These are phyloP conservation scores for Primulina huaijiensis DNA, from an alignment of 257 asterid species.

Conservation along the genomic window DNA sequence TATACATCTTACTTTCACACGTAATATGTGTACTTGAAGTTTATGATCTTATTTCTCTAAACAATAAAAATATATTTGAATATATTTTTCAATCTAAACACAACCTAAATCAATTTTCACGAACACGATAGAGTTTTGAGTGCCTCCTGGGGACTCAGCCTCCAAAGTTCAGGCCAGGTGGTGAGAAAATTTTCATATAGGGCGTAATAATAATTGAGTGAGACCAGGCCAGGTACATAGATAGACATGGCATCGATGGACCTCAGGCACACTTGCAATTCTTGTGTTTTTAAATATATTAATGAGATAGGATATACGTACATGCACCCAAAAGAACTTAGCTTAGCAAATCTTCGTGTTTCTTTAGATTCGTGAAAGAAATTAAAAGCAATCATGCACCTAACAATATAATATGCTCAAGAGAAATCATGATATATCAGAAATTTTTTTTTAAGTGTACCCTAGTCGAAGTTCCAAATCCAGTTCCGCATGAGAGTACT, in stretches of 20 bases:
- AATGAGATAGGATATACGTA: too few species aligned
- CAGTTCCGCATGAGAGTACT: conserved; percentile 49
- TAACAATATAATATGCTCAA: not conserved
- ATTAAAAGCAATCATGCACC: not conserved
- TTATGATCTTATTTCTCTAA: too few species aligned
- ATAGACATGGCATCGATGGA: not conserved
- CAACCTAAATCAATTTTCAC: not conserved
- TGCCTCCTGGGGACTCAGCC: not conserved
- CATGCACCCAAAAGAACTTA: too few species aligned
- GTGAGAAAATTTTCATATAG: not conserved
- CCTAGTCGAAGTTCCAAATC: conserved; percentile 97
- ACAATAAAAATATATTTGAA: too few species aligned
- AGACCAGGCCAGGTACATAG: too few species aligned
- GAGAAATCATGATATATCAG: too few species aligned
- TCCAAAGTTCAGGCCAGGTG: not conserved
- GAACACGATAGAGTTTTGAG: not conserved
- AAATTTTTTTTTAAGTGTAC: conserved; percentile 24
- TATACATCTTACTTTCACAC: too few species aligned
- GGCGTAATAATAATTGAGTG: not conserved
- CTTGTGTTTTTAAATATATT: not conserved
- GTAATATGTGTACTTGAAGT: too few species aligned
- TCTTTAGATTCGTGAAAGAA: too few species aligned
- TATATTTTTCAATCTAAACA: too few species aligned
- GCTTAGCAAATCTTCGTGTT: too few species aligned
- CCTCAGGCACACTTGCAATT: too few species aligned